Conservation (phyloP, 2,329 filamentous ascomycete species). For the Gaeumannomyces sp. region DNA sequence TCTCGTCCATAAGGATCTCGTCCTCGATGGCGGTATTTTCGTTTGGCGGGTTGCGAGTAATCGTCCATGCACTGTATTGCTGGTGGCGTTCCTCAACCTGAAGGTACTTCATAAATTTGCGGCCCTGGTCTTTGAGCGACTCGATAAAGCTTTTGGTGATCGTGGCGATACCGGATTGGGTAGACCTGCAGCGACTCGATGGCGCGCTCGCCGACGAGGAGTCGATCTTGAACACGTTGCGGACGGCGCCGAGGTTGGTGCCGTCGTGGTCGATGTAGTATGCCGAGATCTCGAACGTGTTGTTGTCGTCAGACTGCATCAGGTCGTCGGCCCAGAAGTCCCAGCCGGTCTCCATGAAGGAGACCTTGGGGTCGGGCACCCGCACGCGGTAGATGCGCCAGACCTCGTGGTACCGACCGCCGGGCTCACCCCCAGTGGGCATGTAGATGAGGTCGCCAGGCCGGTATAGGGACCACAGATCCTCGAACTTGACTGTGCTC, state of each 20-base stretch:
- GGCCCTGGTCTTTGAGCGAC: conserved; percentile 12
- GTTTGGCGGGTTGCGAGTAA: conserved; percentile 29
- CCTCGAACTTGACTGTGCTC: conserved; percentile 24
- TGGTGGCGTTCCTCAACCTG: conserved; percentile 26
- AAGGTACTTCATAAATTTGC: conserved; percentile 20
- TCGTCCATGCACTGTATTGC: conserved; percentile 35
- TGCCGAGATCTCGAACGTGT: neutral
- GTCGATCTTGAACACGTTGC: conserved; percentile 29
- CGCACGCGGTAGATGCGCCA: conserved; percentile 31
- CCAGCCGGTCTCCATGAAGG: neutral
- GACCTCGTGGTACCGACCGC: conserved; percentile 13
- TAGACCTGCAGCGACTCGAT: conserved; percentile 32
- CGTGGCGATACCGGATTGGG: conserved; percentile 31
- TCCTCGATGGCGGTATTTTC: conserved; percentile 10
- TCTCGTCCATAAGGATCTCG: neutral
- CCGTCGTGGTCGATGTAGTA: conserved; percentile 39
- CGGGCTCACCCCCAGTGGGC: conserved; percentile 14
- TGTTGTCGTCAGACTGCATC: conserved; percentile 14
- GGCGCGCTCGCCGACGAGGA: conserved; percentile 30
- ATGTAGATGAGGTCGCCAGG: conserved; percentile 34
- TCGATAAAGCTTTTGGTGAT: conserved; percentile 29
- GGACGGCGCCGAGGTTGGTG: conserved; percentile 30
- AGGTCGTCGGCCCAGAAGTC: conserved; percentile 26
- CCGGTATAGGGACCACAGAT: conserved; percentile 37
- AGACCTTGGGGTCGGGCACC: conserved; percentile 19